Base-by-base conservation (phyloP, 2,329 filamentous ascomycete genomes). In the Ascochyta viciae-villosae region DNA sequence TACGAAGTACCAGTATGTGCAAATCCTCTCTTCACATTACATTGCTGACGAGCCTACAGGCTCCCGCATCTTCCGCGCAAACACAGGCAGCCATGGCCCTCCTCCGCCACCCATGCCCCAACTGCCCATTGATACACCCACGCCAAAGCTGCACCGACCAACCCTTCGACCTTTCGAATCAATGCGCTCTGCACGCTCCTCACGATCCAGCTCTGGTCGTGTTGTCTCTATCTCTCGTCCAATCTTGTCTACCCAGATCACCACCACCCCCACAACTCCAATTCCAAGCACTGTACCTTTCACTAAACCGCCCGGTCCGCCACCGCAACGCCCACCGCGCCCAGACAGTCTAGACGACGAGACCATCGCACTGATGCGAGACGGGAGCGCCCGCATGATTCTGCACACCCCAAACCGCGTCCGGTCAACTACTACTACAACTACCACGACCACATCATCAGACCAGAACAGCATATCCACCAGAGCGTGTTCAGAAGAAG, bases 21-120 rank as follows among this genome's bases (percentile, higher is more conserved):
- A n/a, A 13, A 22, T 13, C n/a, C 4, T 23, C 15, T 9, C 2
- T 40, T 6, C 3, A 1, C 6, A 2, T 33, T 1, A 8, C 13
- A 13, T n/a, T 26, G 3, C 23, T 46, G n/a, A 54, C 38, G n/a
- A 5, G 7, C 9, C 7, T 19, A 5, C 24, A 66, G 66, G 63
- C 33, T 67, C 61, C 2, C 57, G 54, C 7, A 31, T 68, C 44
- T 67, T 67, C 23, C 53, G 41, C 47, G 9, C 23, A 13, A 27
- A 41, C 13, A 13, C 29, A 22, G 19, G 5, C 29, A 26, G 22
- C 5, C 35, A 47, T 4, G 22, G 23, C 5, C 43, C 55, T 6
- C 61, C 64, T n/a, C 61, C 53, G 23, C 64, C 61, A 12, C 64
- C 57, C 1, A 7, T 58, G 4, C 66, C 66, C 1, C 58, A 63